phyloP scores from a whole-genome alignment of 257 asterid species.

The Nicotiana benthamiana region DNA sequence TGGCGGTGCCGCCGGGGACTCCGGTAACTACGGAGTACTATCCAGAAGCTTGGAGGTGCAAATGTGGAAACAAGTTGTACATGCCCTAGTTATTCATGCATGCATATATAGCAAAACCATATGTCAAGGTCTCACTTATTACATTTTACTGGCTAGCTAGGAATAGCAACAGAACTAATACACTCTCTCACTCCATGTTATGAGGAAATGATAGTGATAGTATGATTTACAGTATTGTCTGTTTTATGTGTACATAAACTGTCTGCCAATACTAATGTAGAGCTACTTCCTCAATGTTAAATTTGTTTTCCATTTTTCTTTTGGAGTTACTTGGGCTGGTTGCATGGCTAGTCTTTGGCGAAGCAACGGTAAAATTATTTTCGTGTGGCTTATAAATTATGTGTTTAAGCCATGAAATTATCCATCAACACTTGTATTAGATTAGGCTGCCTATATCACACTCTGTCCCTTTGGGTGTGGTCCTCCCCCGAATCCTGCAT shows the following conservation, averaged over 20 bases:
- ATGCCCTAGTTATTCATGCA: constrained; percentile 26
- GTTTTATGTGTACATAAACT: not conserved
- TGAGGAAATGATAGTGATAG: not conserved
- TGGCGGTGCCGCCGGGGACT: constrained; percentile 50
- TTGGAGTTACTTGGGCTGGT: not conserved
- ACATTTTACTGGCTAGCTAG: not conserved
- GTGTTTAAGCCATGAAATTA: too few species aligned
- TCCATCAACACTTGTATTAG: accelerated
- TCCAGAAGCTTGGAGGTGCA: constrained; percentile 63
- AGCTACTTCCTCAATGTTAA: not conserved
- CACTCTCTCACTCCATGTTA: not conserved
- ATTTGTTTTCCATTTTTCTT: not conserved
- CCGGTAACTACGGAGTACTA: constrained; percentile 52
- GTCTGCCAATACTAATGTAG: not conserved
- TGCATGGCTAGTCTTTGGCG: not conserved
- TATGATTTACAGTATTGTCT: not conserved
- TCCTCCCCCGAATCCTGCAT: too few species aligned
- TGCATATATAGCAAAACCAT: not conserved
- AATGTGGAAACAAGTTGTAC: constrained; percentile 46
- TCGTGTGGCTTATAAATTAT: too few species aligned
- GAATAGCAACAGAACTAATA: not conserved
- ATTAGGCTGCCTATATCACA: too few species aligned
- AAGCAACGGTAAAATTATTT: too few species aligned
- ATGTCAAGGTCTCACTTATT: not conserved
- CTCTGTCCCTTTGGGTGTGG: accelerated